These are phyloP conservation scores for Chenopodium album DNA, from an alignment of 148 eudicot genomes.

Conservation along the genomic window DNA sequence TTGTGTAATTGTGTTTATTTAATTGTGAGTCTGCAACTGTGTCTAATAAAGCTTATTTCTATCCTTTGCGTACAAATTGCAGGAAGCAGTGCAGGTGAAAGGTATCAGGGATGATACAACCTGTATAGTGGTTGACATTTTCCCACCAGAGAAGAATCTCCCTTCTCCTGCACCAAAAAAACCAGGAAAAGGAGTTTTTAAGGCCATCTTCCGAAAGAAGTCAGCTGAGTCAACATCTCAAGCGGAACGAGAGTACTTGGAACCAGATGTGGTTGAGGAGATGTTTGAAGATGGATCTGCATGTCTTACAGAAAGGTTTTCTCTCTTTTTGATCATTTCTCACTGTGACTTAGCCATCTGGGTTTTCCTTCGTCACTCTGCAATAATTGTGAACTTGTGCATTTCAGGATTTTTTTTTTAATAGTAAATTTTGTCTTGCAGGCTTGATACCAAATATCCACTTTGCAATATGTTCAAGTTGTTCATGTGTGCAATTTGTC, in stretches of 20 bases:
- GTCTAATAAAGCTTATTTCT: not conserved
- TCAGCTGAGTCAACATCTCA: conserved; percentile 57
- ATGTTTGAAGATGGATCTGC: conserved; percentile 97
- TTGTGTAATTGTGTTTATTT: not conserved
- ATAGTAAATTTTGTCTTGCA: conserved; percentile 32
- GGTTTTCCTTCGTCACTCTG: not conserved
- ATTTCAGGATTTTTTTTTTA: not conserved
- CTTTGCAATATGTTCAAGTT: conserved; percentile 95
- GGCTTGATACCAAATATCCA: conserved; percentile 88
- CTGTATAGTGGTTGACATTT: conserved; percentile 82
- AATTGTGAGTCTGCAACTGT: not conserved
- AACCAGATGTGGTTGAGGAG: conserved; percentile 81
- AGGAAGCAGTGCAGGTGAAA: conserved; percentile 86
- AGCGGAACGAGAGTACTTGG: conserved; percentile 51
- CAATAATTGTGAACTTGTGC: not conserved
- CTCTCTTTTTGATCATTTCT: not conserved
- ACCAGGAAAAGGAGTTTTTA: conserved; percentile 74
- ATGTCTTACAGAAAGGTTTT: conserved; percentile 76
- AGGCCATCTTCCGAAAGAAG: conserved; percentile 72
- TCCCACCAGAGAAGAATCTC: conserved; percentile 59
- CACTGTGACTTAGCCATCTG: not conserved
- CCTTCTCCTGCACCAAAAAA: conserved; percentile 74
- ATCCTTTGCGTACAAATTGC: conserved; percentile 20
- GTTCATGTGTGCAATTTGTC: conserved; percentile 95
- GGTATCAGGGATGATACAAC: conserved; percentile 98